phyloP scores from a whole-genome alignment of 164 flowering plant genomes.

The Tinospora cordifolia region DNA sequence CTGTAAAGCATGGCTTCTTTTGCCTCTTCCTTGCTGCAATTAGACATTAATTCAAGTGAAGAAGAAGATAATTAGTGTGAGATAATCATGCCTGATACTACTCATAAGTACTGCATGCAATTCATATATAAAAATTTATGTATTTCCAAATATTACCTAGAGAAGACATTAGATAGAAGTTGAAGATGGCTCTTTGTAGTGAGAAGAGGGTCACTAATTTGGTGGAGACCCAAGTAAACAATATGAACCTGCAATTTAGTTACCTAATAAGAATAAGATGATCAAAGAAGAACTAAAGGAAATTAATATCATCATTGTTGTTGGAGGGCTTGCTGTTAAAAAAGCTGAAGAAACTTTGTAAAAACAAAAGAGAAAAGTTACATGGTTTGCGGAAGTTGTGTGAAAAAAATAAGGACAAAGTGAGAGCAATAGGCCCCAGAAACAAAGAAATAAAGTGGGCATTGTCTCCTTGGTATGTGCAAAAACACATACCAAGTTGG shows the following conservation, averaged over 20 bases:
- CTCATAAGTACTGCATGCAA: not conserved
- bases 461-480: conserved; percentile 25
- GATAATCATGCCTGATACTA: not conserved
- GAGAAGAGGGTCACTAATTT: conserved; percentile 28
- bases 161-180: conserved; percentile 48
- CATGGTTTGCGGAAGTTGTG: conserved; percentile 28
- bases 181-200: conserved; percentile 38
- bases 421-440: conserved; percentile 38
- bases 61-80: not conserved
- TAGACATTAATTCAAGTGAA: conserved; percentile 10
- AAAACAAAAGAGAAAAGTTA: conserved; percentile 17
- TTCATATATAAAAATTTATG: too few relatives aligned
- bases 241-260: conserved; percentile 44
- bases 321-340: not conserved
- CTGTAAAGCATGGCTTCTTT: conserved; percentile 48
- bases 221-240: conserved; percentile 50
- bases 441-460: conserved; percentile 23
- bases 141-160: conserved; percentile 25
- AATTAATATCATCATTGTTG: conserved; percentile 13
- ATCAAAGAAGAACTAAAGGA: not conserved
- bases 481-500: conserved; percentile 10
- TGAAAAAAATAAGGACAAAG: conserved; percentile 29
- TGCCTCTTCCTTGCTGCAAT: conserved; percentile 45
- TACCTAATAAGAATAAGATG: not conserved
- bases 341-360: conserved; percentile 9